Evolutionary conservation across 345 rosid species (phyloP).

Genomic region (Barbarea vulgaris): DNA sequence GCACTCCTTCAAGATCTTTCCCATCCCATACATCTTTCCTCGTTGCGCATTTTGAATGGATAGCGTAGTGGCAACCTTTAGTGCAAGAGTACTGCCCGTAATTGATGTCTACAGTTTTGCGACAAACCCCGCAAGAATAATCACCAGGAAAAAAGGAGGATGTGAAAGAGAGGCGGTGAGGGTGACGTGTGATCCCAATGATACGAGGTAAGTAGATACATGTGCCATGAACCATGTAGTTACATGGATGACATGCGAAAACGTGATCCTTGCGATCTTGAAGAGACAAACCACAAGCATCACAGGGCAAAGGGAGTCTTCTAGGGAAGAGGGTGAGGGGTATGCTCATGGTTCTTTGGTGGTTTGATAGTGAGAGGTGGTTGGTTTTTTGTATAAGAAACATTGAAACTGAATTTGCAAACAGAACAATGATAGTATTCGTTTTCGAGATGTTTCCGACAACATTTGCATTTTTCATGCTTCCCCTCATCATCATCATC

Average conservation of each 20-base stretch:
- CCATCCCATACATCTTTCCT: neutral
- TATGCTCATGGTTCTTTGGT: conserved; percentile 13
- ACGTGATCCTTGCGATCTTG: neutral
- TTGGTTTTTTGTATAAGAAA: no score
- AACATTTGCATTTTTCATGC: no score
- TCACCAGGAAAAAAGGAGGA: no score
- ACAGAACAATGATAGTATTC: no score
- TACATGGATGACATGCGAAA: neutral
- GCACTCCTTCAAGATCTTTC: neutral
- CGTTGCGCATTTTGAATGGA: neutral
- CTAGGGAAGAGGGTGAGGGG: neutral
- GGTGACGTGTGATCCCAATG: no score
- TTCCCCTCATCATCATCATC: no score
- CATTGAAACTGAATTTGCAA: no score
- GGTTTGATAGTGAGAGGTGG: no score
- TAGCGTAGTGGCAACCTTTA: neutral
- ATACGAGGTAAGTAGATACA: no score
- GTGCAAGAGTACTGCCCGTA: neutral
- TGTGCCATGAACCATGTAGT: no score
- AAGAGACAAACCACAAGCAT: neutral
- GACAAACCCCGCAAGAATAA: neutral
- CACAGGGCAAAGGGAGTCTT: neutral
- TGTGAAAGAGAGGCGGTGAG: no score
- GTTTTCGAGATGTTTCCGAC: no score
- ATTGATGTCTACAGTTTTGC: neutral